phyloP scores from a whole-genome alignment of 2,329 filamentous ascomycete genomes.

The Ceratocystis ficicola region DNA sequence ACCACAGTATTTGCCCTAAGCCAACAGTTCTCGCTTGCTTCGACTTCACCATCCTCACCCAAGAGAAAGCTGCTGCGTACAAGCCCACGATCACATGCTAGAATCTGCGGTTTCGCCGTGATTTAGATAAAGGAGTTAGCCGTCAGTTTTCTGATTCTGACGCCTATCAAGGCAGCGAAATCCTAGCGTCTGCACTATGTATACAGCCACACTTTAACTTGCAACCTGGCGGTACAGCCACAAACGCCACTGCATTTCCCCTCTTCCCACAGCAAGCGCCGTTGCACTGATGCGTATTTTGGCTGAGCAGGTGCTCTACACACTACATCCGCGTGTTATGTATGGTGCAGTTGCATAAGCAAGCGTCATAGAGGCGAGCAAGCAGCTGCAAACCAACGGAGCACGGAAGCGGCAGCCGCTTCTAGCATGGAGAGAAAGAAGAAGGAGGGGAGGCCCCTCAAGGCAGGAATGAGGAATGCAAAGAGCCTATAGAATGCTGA shows the following conservation, averaged over 20 bases:
- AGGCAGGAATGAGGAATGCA: background rate
- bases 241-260: background rate
- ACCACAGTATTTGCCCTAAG: too few species aligned
- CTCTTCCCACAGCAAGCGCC: too few species aligned
- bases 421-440: background rate
- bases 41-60: background rate
- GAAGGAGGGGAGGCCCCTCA: background rate
- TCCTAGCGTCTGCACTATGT: background rate
- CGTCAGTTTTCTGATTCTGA: background rate
- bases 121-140: background rate
- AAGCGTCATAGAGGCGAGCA: background rate
- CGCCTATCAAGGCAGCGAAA: background rate
- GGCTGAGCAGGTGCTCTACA: too few species aligned
- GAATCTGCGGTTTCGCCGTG: background rate
- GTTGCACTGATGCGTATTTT: too few species aligned
- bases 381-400: background rate
- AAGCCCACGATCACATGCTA: background rate
- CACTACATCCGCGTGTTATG: background rate
- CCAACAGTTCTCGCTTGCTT: too few species aligned
- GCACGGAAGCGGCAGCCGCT: background rate
- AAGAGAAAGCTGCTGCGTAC: background rate
- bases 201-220: slow-evolving; percentile 6
- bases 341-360: background rate
- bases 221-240: background rate
- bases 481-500: background rate